These are phyloP conservation scores for Populus nigra DNA, from an alignment of 345 rosid genomes.

Conservation along the genomic window DNA sequence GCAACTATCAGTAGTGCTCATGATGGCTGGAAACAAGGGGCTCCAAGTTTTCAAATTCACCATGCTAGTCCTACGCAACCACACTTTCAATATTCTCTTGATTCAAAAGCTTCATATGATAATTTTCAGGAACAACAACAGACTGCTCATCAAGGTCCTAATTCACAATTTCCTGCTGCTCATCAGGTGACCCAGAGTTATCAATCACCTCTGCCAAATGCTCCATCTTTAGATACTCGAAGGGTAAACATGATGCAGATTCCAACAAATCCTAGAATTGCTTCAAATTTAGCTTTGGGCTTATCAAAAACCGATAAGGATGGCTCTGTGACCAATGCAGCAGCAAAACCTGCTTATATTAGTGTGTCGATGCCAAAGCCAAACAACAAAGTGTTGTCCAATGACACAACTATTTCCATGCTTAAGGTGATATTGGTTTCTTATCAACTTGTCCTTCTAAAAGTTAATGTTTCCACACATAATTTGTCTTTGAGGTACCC, in stretches of 20 bases:
- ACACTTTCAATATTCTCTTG: constrained; percentile 57
- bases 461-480: background rate
- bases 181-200: constrained; percentile 56
- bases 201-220: constrained; percentile 47
- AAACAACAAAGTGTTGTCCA: constrained; percentile 42
- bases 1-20: constrained; percentile 53
- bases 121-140: constrained; percentile 72
- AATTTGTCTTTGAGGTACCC: background rate
- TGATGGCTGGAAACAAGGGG: constrained; percentile 64
- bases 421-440: constrained; percentile 55
- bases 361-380: constrained; percentile 68
- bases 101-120: constrained; percentile 55
- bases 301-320: constrained; percentile 66
- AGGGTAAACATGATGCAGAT: constrained; percentile 86
- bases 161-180: constrained; percentile 49
- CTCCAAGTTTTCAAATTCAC: constrained; percentile 58
- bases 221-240: constrained; percentile 50
- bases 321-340: constrained; percentile 36
- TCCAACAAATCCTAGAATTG: constrained; percentile 96
- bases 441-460: background rate
- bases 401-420: constrained; percentile 56
- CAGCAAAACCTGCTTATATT: constrained; percentile 77
- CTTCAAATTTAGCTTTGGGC: constrained; percentile 79
- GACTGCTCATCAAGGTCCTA: constrained; percentile 56
- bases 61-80: constrained; percentile 56